Conservation (phyloP, 345 rosid genomes). For the Gossypium herbaceum region DNA sequence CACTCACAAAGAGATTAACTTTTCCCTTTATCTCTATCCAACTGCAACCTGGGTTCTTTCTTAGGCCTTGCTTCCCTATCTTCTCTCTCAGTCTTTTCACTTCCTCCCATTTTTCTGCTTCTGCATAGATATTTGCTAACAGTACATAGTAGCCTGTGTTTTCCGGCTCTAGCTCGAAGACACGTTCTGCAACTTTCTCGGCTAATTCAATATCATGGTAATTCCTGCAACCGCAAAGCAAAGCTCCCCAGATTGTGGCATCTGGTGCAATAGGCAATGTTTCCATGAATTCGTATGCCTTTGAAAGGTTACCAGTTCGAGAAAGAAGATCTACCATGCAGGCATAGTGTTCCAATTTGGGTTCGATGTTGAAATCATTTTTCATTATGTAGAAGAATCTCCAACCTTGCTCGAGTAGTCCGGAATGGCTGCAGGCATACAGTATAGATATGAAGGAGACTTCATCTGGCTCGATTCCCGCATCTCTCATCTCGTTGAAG, state of each 20-base stretch:
- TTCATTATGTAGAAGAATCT: conserved; percentile 61
- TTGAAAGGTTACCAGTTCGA: conserved; percentile 44
- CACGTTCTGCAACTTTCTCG: conserved; percentile 60
- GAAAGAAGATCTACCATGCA: conserved; percentile 74
- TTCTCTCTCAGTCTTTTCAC: conserved; percentile 47
- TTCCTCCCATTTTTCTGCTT: conserved; percentile 69
- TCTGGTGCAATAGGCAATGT: conserved; percentile 65
- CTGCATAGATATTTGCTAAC: conserved; percentile 65
- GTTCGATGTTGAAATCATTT: conserved; percentile 57
- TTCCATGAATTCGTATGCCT: conserved; percentile 53
- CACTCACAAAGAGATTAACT: conserved; percentile 59
- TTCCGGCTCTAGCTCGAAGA: conserved; percentile 61
- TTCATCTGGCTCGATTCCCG: conserved; percentile 51
- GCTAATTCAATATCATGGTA: conserved; percentile 62
- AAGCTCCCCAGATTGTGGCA: conserved; percentile 71
- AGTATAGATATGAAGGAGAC: conserved; percentile 60
- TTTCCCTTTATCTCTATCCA: conserved; percentile 67
- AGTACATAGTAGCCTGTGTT: conserved; percentile 68
- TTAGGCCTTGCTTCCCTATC: conserved; percentile 45
- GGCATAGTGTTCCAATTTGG: conserved; percentile 61
- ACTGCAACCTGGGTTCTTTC: conserved; percentile 70
- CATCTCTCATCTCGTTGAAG: conserved; percentile 45
- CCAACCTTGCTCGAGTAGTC: conserved; percentile 69
- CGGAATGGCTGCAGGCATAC: conserved; percentile 74
- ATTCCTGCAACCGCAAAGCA: conserved; percentile 66